Percentiles rank a stretch among this genome's conserved stretches.
These are phyloP conservation scores for Russula vinacea DNA, from an alignment of 768 basidiomycete genomes.

Conservation along the genomic window DNA sequence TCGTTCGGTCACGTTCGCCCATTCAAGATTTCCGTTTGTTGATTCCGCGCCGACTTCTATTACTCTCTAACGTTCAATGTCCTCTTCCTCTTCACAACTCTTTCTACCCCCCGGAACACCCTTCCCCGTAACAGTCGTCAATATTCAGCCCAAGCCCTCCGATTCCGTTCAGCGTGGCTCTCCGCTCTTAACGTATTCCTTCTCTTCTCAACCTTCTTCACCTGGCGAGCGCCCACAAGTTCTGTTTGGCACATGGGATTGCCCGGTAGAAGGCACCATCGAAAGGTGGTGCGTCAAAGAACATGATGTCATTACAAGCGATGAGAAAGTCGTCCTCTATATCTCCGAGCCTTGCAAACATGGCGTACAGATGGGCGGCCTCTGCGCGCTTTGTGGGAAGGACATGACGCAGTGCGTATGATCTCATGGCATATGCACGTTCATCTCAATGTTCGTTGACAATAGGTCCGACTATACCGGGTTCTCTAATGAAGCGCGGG, in stretches of 20 bases:
- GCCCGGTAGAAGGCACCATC: constrained; percentile 75
- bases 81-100: constrained; percentile 49
- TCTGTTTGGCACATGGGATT: constrained; percentile 90
- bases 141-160: constrained; percentile 52
- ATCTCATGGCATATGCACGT: constrained; percentile 17
- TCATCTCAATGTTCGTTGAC: constrained; percentile 27
- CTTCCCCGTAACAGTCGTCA: constrained; percentile 80
- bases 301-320: constrained; percentile 61
- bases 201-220: constrained; percentile 51
- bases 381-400: constrained; percentile 93
- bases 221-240: constrained; percentile 55
- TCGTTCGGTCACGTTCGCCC: constrained; percentile 12
- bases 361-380: constrained; percentile 84
- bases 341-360: constrained; percentile 94
- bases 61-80: constrained; percentile 8
- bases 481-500: constrained; percentile 80
- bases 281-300: constrained; percentile 64
- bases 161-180: constrained; percentile 62
- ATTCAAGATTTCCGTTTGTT: background rate
- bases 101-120: constrained; percentile 75
- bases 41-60: constrained; percentile 13
- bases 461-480: constrained; percentile 81
- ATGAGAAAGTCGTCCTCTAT: constrained; percentile 55
- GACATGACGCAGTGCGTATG: constrained; percentile 82
- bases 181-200: constrained; percentile 81